Evolutionary conservation across 164 flowering plant genomes (phyloP), one percentile per base, ranked within the genome.

Genomic region (Berberis thunbergii): DNA sequence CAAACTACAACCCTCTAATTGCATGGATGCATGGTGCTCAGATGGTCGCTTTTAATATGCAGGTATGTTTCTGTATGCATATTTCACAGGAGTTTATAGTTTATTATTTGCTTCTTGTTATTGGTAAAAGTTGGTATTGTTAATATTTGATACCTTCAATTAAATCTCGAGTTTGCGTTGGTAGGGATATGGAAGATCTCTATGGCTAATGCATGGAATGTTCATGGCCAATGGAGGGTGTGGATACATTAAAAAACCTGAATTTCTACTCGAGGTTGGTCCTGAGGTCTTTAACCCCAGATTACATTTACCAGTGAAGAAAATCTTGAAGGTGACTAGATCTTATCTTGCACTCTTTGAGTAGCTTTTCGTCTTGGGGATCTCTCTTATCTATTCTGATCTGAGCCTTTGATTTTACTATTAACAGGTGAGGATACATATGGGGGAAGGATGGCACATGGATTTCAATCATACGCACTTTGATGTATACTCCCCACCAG

Each of bases 131-230:
- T 26, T 26, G 26, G 26, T 26, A 26, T 26, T 26, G 54, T 26
- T 52, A 2, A 6, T 52, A 4, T 57, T 57, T 41, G 12, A 6
- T 41, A 2, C 43, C 8, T 45, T 40, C 11, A 46, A 64, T 38
- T n/a, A 26, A 26, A 26, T 26, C 7, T 0, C 39, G 40, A 10
- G n/a, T 67, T 53, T 6, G 45, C 26, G 56, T 9, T 62, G 49
- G 53, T 72, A 80, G 86, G 78, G 79, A 42, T 68, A 77, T 72
- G 86, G 81, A 43, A 77, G 79, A 71, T 69, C 80, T 38, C 83
- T 83, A 57, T 78, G 86, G 84, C 59, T 83, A 74, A 83, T 83
- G 86, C 87, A 83, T 10, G 87, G 87, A 26, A 68, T 83, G 82
- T 83, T 83, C 69, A 77, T 73, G 64, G 80, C 84, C 50, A 83